Evolutionary conservation across 495 filamentous ascomycete species (phyloP).

Genomic region (Aspergillus steynii): DNA sequence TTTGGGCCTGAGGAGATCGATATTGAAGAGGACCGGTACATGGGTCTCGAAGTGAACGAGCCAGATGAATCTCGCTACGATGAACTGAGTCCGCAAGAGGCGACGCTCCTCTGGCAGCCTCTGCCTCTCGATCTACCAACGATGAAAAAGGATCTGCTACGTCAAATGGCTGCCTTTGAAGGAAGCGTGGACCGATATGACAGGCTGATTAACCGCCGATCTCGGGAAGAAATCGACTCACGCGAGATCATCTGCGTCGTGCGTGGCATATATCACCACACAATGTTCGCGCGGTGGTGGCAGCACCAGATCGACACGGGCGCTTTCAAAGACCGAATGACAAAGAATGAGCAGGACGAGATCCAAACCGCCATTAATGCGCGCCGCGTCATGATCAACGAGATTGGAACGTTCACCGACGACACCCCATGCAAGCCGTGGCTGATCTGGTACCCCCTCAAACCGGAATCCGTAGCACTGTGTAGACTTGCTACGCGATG

Average conservation of each 20-base stretch:
- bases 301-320: constrained; percentile 8
- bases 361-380: not conserved
- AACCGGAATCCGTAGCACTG: not conserved
- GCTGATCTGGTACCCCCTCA: not conserved
- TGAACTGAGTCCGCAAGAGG: not conserved
- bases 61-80: not conserved
- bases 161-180: constrained; percentile 26
- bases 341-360: not conserved
- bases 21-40: not conserved
- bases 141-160: constrained; percentile 26
- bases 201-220: not conserved
- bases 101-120: constrained; percentile 10
- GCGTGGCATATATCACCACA: constrained; percentile 26
- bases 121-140: constrained; percentile 24
- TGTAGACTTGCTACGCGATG: too few species aligned
- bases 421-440: not conserved
- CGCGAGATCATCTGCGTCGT: constrained; percentile 13
- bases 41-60: too few species aligned
- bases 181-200: constrained; percentile 27
- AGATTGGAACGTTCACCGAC: not conserved
- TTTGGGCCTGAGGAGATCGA: not conserved
- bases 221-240: not conserved
- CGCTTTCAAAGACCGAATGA: not conserved
- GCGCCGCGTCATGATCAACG: not conserved
- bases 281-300: constrained; percentile 27